These are phyloP conservation scores for Capsella bursapastoris DNA, from an alignment of 345 rosid genomes.

Conservation along the genomic window DNA sequence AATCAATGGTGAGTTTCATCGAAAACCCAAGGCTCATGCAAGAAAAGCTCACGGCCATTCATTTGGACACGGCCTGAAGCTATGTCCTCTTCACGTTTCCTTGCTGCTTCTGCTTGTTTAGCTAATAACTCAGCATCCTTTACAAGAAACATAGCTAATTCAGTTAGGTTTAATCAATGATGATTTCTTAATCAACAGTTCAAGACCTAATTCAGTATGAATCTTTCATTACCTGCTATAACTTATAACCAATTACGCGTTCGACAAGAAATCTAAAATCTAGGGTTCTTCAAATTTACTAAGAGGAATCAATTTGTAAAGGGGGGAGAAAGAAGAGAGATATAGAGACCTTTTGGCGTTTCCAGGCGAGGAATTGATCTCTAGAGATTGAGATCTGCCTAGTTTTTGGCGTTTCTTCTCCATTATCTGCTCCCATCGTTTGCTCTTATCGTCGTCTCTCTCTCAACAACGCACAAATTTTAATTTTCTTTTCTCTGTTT, in stretches of 20 bases:
- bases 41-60: conserved; percentile 93
- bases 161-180: no score
- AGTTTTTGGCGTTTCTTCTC: conserved; percentile 36
- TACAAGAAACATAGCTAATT: background rate
- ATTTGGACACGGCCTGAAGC: conserved; percentile 72
- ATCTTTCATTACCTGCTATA: no score
- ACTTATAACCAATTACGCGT: background rate
- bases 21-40: conserved; percentile 80
- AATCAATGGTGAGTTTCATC: conserved; percentile 65
- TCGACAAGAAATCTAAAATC: background rate
- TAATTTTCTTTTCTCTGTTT: background rate
- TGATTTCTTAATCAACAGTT: no score
- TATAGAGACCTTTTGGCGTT: conserved; percentile 58
- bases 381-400: conserved; percentile 44
- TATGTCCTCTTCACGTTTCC: conserved; percentile 81
- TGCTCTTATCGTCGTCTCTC: background rate
- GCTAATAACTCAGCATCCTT: conserved; percentile 74
- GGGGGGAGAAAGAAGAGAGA: background rate
- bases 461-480: background rate
- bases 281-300: conserved; percentile 41
- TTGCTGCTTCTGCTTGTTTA: conserved; percentile 73
- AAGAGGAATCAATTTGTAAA: background rate
- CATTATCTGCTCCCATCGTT: conserved; percentile 67
- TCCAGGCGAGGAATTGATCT: conserved; percentile 71
- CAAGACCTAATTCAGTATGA: no score